These are phyloP conservation scores for Hypoxylon rubiginosum DNA, from an alignment of 2,329 filamentous ascomycete species.

Conservation along the genomic window DNA sequence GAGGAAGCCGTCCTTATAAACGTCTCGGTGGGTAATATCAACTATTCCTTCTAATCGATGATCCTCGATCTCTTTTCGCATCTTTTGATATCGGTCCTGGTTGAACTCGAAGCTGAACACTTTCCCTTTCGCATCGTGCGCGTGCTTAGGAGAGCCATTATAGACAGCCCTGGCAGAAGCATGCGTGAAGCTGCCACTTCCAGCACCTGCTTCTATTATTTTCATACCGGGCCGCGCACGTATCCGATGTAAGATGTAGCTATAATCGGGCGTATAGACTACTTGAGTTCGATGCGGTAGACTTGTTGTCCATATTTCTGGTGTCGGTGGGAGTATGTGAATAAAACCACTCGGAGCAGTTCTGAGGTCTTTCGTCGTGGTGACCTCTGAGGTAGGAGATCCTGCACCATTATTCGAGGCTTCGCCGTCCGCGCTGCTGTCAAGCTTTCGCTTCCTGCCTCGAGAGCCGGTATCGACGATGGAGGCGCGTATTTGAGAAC, in stretches of 20 bases:
- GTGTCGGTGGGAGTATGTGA: slow-evolving; percentile 82
- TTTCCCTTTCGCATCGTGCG: slow-evolving; percentile 67
- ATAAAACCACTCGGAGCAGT: slow-evolving; percentile 78
- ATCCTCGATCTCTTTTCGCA: slow-evolving; percentile 76
- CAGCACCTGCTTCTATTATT: slow-evolving; percentile 84
- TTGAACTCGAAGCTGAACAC: slow-evolving; percentile 90
- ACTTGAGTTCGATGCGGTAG: slow-evolving; percentile 87
- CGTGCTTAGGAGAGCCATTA: slow-evolving; percentile 72
- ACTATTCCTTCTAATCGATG: slow-evolving; percentile 77
- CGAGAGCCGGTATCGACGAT: slow-evolving; percentile 92
- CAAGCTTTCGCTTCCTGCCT: slow-evolving; percentile 75
- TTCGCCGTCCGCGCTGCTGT: slow-evolving; percentile 60
- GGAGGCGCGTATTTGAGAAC: slow-evolving; percentile 90
- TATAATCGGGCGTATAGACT: slow-evolving; percentile 89
- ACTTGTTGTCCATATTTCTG: slow-evolving; percentile 85
- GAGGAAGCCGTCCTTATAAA: slow-evolving; percentile 81
- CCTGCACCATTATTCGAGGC: slow-evolving; percentile 56
- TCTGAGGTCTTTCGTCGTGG: slow-evolving; percentile 56
- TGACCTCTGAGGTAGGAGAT: slow-evolving; percentile 33
- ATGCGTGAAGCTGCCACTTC: slow-evolving; percentile 87
- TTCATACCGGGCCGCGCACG: slow-evolving; percentile 78
- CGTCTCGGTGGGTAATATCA: slow-evolving; percentile 81
- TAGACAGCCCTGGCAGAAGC: slow-evolving; percentile 82
- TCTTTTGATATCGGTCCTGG: slow-evolving; percentile 76
- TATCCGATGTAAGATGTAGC: slow-evolving; percentile 83